These are phyloP conservation scores for Petunia secreta DNA, from an alignment of 257 asterid genomes.

Conservation along the genomic window DNA sequence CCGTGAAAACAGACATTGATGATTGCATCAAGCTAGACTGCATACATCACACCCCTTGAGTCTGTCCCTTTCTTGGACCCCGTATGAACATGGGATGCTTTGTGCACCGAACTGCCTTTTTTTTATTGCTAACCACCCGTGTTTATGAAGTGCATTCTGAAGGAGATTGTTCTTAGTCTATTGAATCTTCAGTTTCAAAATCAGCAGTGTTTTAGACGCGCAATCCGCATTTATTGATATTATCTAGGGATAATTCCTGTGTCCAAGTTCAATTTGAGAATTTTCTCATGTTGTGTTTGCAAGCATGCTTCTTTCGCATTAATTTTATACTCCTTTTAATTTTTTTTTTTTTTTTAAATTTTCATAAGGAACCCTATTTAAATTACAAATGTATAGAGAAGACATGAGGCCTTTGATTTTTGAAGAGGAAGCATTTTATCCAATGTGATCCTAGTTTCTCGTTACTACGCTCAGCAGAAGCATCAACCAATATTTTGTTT, in stretches of 20 bases:
- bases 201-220: background rate
- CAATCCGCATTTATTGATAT: slow-evolving; percentile 2
- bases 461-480: background rate
- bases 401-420: background rate
- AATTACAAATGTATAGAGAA: background rate
- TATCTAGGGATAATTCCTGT: background rate
- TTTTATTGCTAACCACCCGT: too few species aligned
- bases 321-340: background rate
- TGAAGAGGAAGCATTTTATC: background rate
- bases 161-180: too few species aligned
- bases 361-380: too few species aligned
- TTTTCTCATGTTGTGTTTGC: slow-evolving; percentile 7
- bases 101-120: too few species aligned
- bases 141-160: too few species aligned
- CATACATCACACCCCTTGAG: too few species aligned
- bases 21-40: too few species aligned
- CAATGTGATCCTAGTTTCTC: background rate
- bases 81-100: too few species aligned
- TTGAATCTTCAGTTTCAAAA: background rate
- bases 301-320: background rate
- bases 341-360: too few species aligned
- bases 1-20: too few species aligned
- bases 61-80: too few species aligned
- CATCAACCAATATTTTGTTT: background rate
- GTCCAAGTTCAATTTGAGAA: background rate